Evolutionary conservation across 2,329 filamentous ascomycete genomes (phyloP).

Genomic region (Aspergillus phoenicis): DNA sequence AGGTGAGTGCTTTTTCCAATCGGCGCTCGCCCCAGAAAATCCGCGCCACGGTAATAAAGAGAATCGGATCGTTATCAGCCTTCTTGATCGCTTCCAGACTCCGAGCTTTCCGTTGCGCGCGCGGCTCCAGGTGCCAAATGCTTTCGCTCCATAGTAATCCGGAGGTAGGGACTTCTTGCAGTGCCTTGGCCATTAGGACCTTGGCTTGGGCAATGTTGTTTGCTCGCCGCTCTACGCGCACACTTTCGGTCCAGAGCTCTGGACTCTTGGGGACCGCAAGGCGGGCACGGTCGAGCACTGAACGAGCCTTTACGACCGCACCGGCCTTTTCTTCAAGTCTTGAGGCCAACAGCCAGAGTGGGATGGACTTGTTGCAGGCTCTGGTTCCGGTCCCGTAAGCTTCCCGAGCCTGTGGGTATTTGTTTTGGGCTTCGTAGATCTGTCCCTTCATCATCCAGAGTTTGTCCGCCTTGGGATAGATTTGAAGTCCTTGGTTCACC

Average conservation of each 20-base stretch:
- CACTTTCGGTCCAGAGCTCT: conserved; percentile 88
- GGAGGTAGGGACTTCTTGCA: conserved; percentile 86
- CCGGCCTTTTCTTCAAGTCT: conserved; percentile 84
- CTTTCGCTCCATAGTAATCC: conserved; percentile 91
- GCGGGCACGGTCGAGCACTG: conserved; percentile 86
- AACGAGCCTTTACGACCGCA: conserved; percentile 85
- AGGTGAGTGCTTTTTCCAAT: conserved; percentile 90
- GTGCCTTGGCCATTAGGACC: conserved; percentile 86
- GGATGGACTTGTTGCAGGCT: conserved; percentile 78
- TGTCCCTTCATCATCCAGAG: conserved; percentile 99
- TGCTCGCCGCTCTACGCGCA: conserved; percentile 85
- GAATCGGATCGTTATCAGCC: conserved; percentile 84
- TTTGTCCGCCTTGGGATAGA: conserved; percentile 83
- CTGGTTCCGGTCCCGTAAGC: conserved; percentile 87
- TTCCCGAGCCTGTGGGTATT: conserved; percentile 81
- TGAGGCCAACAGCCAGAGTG: conserved; percentile 86
- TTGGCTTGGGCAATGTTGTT: conserved; percentile 83
- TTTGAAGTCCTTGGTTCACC: conserved; percentile 79
- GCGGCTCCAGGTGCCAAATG: conserved; percentile 89
- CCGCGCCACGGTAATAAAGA: conserved; percentile 89
- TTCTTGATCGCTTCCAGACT: conserved; percentile 95
- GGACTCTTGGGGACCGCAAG: conserved; percentile 83
- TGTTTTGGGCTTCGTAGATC: conserved; percentile 84
- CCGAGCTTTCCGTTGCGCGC: conserved; percentile 88
- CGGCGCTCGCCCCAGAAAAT: conserved; percentile 95